Conservation (phyloP, 441 rosid species). For the Populus hybrid region DNA sequence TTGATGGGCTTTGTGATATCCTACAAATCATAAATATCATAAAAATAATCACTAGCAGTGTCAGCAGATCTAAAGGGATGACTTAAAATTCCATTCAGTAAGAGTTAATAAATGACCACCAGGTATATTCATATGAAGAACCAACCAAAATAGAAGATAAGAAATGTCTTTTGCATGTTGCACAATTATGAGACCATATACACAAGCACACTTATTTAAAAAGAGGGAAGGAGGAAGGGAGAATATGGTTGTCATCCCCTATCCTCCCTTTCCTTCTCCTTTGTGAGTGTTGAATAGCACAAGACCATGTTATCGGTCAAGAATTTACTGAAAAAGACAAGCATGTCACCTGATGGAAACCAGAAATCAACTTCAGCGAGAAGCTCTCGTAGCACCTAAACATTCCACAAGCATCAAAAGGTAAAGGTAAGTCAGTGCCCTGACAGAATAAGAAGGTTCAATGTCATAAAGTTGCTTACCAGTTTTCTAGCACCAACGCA, state of each 20-base stretch:
- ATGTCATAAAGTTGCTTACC: slow-evolving; percentile 38
- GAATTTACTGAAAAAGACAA: neutral
- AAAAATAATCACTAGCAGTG: neutral
- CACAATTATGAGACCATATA: neutral
- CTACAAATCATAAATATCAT: slow-evolving; percentile 31
- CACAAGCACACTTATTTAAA: neutral
- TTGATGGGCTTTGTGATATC: slow-evolving; percentile 84
- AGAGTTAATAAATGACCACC: neutral
- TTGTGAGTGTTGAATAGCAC: neutral
- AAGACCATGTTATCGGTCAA: neutral
- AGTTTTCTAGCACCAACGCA: slow-evolving; percentile 74
- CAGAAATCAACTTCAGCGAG: slow-evolving; percentile 85
- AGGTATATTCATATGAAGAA: neutral
- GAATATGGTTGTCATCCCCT: neutral
- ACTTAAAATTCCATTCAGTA: neutral
- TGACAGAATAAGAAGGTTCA: slow-evolving; percentile 10
- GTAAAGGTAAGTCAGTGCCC: slow-evolving; percentile 12
- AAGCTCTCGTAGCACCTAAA: slow-evolving; percentile 90
- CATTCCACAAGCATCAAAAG: slow-evolving; percentile 19
- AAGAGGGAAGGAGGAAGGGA: slow-evolving; percentile 1
- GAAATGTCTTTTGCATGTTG: neutral
- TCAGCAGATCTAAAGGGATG: neutral
- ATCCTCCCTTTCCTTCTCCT: neutral
- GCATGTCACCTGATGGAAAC: slow-evolving; percentile 77
- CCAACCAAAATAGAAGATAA: neutral